Evolutionary conservation across 2,329 filamentous ascomycete species (phyloP), one percentile per base, ranked within the genome.

Genomic region (Fusarium dimerum): DNA sequence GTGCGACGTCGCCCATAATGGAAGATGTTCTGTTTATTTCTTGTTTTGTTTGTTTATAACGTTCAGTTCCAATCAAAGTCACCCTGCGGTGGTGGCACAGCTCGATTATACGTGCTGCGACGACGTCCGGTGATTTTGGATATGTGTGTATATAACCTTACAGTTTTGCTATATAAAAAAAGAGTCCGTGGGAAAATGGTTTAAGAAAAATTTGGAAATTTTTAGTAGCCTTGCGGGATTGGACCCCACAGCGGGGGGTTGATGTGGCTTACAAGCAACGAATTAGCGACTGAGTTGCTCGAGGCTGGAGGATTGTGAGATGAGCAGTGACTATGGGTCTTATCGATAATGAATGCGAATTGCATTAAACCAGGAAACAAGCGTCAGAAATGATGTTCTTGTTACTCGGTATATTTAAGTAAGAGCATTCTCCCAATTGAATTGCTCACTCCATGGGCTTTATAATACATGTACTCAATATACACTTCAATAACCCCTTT

Each of bases 1-100:
- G 85, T 47, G 77, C 71, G 59, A 71, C 67, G 60, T 73, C 63
- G 58, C 71, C 71, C 74, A 76, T 76, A 39, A 51, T 63, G 53
- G 52, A 45, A 30, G 26, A 41, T 5, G 20, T 36, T 36, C 3
- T 36, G 32, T 36, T 36, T 10, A 15, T 45, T 17, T 42, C n/a
- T 7, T 15, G 8, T 13, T 29, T n/a, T 8, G 15, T 40, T 18
- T 40, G 12, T 36, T 29, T 15, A 30, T 18, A 39, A 17, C 8
- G 43, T 38, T n/a, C 17, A 3, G 16, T 32, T 16, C 46, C 42
- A 38, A 18, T 10, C 5, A 8, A 30, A 9, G 7, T 5, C 26
- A 16, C 40, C 8, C 12, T 41, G 6, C 12, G 32, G 7, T 26
- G 9, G 15, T 12, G 2, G 17, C 29, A 11, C n/a, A 26, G 32